Conservation (phyloP, 139 green algal species). For the Chlamydomonas eustigma region DNA sequence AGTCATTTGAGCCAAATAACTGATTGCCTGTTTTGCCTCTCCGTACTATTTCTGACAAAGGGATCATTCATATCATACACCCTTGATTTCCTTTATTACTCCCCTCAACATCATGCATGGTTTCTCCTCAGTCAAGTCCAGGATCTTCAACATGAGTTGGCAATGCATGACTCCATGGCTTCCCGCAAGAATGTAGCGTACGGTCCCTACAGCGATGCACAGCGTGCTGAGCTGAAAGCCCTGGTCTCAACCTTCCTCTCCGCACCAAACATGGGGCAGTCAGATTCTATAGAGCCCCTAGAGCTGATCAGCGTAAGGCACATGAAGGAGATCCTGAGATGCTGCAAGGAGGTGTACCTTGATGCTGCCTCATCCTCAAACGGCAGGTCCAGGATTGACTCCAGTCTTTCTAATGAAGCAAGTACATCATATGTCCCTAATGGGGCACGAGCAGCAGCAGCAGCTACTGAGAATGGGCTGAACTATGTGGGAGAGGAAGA, state of each 20-base stretch:
- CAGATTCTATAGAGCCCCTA: constrained; percentile 26
- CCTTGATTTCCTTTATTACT: not conserved
- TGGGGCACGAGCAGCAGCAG: not conserved
- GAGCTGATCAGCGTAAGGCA: constrained; percentile 36
- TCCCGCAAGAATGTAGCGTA: constrained; percentile 24
- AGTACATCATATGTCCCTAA: not conserved
- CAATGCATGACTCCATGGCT: constrained; percentile 47
- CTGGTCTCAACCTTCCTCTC: not conserved
- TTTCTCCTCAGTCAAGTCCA: constrained; percentile 35
- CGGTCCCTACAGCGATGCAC: constrained; percentile 27
- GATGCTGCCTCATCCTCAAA: not conserved
- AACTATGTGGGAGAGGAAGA: not conserved
- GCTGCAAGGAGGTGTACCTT: not conserved
- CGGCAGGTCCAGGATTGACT: not conserved
- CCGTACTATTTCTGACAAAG: no score
- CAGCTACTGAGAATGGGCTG: not conserved
- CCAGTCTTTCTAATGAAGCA: not conserved
- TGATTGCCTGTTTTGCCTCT: no score
- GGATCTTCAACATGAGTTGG: constrained; percentile 53
- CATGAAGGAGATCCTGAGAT: constrained; percentile 39
- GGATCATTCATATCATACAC: not conserved
- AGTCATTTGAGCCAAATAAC: no score
- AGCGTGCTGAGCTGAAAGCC: constrained; percentile 1
- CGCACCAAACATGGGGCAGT: not conserved
- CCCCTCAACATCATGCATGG: not conserved